Evolutionary conservation across 2,329 filamentous ascomycete genomes (phyloP).

Genomic region (Exophiala oligosperma): DNA sequence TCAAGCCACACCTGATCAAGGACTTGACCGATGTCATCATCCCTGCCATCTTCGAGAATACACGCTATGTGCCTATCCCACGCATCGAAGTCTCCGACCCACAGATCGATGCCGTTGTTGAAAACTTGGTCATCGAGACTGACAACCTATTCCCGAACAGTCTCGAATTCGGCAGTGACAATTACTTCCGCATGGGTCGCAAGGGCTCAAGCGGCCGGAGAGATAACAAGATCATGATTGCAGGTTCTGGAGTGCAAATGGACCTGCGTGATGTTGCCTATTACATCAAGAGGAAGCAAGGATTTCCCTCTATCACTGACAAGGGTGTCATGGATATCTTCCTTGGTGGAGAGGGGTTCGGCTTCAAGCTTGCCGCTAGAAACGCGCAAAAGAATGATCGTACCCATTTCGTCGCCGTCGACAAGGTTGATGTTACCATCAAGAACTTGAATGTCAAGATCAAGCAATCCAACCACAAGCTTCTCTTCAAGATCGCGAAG

Average conservation of each 20-base stretch:
- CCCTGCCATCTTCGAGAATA: constrained; percentile 76
- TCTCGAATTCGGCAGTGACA: constrained; percentile 83
- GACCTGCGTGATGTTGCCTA: constrained; percentile 86
- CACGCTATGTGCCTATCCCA: constrained; percentile 88
- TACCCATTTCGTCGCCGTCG: constrained; percentile 90
- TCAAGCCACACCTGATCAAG: constrained; percentile 91
- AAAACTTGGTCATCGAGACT: constrained; percentile 93
- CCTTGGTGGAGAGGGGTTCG: constrained; percentile 82
- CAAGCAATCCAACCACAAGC: constrained; percentile 92
- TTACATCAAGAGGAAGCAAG: constrained; percentile 92
- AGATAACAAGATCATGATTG: constrained; percentile 80
- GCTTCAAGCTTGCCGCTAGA: constrained; percentile 87
- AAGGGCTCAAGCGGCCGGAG: constrained; percentile 80
- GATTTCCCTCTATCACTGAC: constrained; percentile 85
- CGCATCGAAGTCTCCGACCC: constrained; percentile 89
- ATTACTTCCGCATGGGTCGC: constrained; percentile 93
- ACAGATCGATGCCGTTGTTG: constrained; percentile 81
- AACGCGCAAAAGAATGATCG: constrained; percentile 73
- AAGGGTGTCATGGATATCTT: constrained; percentile 86
- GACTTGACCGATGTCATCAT: constrained; percentile 86
- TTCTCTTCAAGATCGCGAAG: constrained; percentile 84
- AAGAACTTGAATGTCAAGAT: constrained; percentile 83
- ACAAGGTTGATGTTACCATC: constrained; percentile 80
- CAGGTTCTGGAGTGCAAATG: constrained; percentile 87
- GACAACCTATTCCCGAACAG: constrained; percentile 97